Evolutionary conservation across 2,329 filamentous ascomycete genomes (phyloP), one percentile per base, ranked within the genome.

Genomic region (Colletotrichum lindemuthianum): DNA sequence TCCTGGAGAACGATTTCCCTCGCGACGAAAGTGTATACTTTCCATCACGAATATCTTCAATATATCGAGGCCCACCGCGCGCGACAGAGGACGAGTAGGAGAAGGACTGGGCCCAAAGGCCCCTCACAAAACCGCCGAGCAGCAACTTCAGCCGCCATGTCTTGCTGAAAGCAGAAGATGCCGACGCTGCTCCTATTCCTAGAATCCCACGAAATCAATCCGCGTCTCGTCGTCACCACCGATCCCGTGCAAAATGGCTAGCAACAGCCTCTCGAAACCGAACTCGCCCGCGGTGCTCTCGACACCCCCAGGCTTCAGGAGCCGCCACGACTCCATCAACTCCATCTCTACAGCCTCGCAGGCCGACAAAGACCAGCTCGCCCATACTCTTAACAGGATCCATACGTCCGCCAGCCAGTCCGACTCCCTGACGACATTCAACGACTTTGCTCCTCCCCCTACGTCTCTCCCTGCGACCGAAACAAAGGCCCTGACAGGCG

Each of bases 381-480:
- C 91, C 39, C 87, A 92, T 67, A 87, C 90, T 15, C 87, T 97
- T 66, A 91, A 97, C 77, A 90, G 92, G 71, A 97, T 97, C 69
- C 95, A 97, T 77, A 93, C 84, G 54, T 89, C 92, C 6, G 93
- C 94, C n/a, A 96, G 92, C 72, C 91, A 92, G 74, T 92, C 92
- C 39, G 91, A 91, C 67, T 87, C 89, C 39, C 83, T 98, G 51
- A 98, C 95, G 2, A 96, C 93, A 8, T 98, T 98, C 78, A 96
- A 96, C 78, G 94, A 97, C 73, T 94, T 97, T 72, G 92, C 91
- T 1, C 85, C 90, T 0, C 89, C 90, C 1, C 89, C 91, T 0
- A 80, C 83, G 2, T 82, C 85, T 1, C 79, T 86, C 1, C 81
- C 84, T 2, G 78, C 81, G 12, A 77, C 83, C 32, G 93, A 97